Evolutionary conservation across 2,329 filamentous ascomycete genomes (phyloP), one percentile per base, ranked within the genome.

Genomic region (Colletotrichum echinochloae): DNA sequence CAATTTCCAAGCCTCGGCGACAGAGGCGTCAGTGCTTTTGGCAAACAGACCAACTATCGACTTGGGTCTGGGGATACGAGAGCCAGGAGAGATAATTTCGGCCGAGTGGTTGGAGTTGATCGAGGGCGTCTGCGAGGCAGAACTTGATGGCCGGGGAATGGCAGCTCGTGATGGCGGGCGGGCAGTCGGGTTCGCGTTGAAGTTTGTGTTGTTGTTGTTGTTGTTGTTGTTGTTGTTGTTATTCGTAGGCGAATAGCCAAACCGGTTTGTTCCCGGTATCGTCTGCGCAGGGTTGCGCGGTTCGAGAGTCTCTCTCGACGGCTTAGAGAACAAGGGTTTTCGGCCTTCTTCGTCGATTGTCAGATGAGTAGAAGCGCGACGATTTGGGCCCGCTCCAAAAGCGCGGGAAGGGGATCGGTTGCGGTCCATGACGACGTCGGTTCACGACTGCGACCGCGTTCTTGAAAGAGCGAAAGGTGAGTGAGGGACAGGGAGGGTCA

Each of bases 1-100:
- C 74, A 80, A 74, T 48, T 73, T 75, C 74, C 81, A 84, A 8
- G 85, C 84, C 52, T 87, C 84, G 20, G 78, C 73, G 23, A 87
- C 74, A 3, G 81, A 81, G 4, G 78, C 79, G 35, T 78, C 77
- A 2, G 80, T 66, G 3, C 57, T 66, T 41, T 73, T 75, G 55
- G 69, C 59, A 20, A 75, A 73, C 14, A 73, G 30, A 33, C 52
- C 68, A 2, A 72, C 69, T 30, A 75, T 66, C 66, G 76, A 75
- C 28, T 66, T 74, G 9, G 79, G 77, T 5, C 76, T 78, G 2
- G 80, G 81, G 52, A 83, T 77, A 62, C 81, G 79, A 52, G 79
- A 77, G 57, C 77, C 76, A 18, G 76, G 78, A 35, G 60, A 72
- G 8, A 8, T 60, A 51, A 59, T 61, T 14, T 71, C 72, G 44